Conservation (phyloP, 768 basidiomycete species). For the Xerocomus spinulosus region DNA sequence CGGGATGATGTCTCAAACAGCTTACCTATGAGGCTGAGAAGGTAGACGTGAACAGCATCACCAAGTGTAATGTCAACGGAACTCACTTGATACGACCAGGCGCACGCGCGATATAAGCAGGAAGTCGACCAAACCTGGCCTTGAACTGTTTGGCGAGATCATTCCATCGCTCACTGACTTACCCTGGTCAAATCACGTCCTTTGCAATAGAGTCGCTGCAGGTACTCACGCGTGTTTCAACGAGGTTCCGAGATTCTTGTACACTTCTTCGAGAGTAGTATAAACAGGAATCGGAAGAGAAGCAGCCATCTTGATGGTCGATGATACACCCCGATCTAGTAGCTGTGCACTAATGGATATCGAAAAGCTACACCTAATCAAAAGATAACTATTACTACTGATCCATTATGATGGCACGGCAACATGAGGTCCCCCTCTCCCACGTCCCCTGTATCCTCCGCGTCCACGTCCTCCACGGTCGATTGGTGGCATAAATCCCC, state of each 20-base stretch:
- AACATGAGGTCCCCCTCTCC: slow-evolving; percentile 17
- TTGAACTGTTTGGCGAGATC: slow-evolving; percentile 58
- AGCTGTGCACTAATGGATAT: too few species aligned
- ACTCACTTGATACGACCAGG: slow-evolving; percentile 84
- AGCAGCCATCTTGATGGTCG: slow-evolving; percentile 47
- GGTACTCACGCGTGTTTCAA: slow-evolving; percentile 45
- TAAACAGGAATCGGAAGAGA: slow-evolving; percentile 58
- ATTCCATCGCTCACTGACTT: slow-evolving; percentile 55
- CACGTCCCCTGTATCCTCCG: slow-evolving; percentile 31
- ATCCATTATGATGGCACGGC: slow-evolving; percentile 3
- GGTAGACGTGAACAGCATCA: neutral
- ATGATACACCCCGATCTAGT: too few species aligned
- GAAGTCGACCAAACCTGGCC: slow-evolving; percentile 58
- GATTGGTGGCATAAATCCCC: slow-evolving; percentile 27
- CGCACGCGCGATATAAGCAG: slow-evolving; percentile 68
- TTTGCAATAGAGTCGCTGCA: too few species aligned
- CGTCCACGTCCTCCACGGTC: slow-evolving; percentile 33
- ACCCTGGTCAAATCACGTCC: neutral
- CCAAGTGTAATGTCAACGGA: too few species aligned
- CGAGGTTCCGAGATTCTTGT: slow-evolving; percentile 49
- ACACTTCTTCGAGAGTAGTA: slow-evolving; percentile 52
- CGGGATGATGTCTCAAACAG: neutral
- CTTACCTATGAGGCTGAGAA: slow-evolving; percentile 33
- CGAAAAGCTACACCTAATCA: too few species aligned
- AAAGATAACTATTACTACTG: neutral